Evolutionary conservation across 1,284 basidiomycete genomes (phyloP).

Genomic region (Meripilus lineatus): DNA sequence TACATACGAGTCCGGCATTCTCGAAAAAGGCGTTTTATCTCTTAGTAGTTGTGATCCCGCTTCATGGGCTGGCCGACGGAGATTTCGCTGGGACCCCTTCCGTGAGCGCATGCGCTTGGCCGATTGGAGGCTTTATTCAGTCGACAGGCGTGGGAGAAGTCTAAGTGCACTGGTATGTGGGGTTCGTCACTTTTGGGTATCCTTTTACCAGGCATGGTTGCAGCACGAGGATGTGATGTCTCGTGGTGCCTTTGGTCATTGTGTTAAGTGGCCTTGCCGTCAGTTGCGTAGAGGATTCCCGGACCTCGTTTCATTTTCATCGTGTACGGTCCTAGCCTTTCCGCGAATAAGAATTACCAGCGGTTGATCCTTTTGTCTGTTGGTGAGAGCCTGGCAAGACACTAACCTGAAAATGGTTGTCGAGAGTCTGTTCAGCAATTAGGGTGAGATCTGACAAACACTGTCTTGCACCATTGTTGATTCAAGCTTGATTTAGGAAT

Average conservation of each 20-base stretch:
- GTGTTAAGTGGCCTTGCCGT: not conserved
- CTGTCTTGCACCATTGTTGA: not conserved
- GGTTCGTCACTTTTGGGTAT: not conserved
- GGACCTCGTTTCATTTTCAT: not conserved
- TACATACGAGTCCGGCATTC: not conserved
- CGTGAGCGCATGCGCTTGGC: not conserved
- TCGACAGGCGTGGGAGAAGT: constrained; percentile 6
- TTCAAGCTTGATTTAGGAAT: constrained; percentile 1
- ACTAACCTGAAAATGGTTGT: not conserved
- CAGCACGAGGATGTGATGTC: constrained; percentile 1
- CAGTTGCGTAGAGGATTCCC: not conserved
- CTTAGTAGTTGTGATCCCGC: not conserved
- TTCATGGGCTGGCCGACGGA: not conserved
- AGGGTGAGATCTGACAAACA: constrained; percentile 3
- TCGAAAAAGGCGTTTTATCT: not conserved
- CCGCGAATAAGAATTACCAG: not conserved
- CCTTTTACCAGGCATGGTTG: not conserved
- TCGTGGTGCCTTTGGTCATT: constrained; percentile 5
- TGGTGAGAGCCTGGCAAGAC: not conserved
- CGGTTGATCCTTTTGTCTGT: not conserved
- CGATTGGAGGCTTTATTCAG: not conserved
- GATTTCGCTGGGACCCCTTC: not conserved
- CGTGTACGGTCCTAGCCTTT: not conserved
- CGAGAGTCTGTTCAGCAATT: constrained; percentile 4
- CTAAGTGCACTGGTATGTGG: constrained; percentile 1